These are phyloP conservation scores for Talaromyces adpressus DNA, from an alignment of 495 filamentous ascomycete species.

Conservation along the genomic window DNA sequence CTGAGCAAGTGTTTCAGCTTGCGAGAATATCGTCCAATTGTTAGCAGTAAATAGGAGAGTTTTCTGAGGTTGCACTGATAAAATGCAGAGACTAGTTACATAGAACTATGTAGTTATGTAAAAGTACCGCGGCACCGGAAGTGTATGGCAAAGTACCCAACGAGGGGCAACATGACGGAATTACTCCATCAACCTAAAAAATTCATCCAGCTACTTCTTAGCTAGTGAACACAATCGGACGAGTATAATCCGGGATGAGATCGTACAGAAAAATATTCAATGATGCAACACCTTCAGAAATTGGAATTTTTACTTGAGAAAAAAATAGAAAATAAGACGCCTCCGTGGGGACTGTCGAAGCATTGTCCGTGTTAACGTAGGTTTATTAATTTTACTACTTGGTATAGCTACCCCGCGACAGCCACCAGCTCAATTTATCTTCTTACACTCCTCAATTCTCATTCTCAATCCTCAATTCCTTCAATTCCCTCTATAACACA, in stretches of 20 bases:
- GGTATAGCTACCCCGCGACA: neutral
- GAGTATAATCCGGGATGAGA: neutral
- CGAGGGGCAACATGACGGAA: conserved; percentile 5
- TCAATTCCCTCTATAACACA: neutral
- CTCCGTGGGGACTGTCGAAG: neutral
- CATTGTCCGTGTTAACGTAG: no score
- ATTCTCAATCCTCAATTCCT: neutral
- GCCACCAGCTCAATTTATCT: neutral
- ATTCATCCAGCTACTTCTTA: neutral
- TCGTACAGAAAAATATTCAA: neutral
- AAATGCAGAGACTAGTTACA: no score
- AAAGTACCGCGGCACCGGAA: neutral
- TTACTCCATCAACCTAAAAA: conserved; percentile 1
- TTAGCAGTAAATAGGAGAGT: neutral
- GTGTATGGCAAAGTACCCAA: neutral
- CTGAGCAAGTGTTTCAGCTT: neutral
- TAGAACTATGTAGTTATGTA: neutral
- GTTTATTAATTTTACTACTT: no score
- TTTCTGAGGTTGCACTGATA: neutral
- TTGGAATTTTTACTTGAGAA: neutral
- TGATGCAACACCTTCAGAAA: neutral
- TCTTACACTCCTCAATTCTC: neutral
- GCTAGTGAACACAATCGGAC: no score
- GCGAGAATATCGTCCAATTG: neutral
- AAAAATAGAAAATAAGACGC: neutral